Base-by-base conservation (phyloP, 169 alveolate genomes). In the Plasmodium billcollinsi region DNA sequence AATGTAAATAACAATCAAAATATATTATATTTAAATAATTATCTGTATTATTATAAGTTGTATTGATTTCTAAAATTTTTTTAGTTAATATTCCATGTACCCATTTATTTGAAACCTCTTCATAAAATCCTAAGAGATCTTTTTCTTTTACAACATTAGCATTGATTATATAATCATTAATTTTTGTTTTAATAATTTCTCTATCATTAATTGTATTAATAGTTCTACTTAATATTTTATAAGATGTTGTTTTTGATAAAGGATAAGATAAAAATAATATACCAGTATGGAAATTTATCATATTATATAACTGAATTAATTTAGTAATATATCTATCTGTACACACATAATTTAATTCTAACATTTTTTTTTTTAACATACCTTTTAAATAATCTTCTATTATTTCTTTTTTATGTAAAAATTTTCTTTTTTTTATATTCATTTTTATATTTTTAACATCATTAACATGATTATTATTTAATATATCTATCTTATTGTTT, bases 1-100 rank as follows among this genome's bases (percentile, higher is more conserved):
- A 99, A 83, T 98, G 99, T 2, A 99, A 98, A 86, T 99, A 99
- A 21, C 99, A 99, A 94, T 99, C 99, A 88, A 98, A 98, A 65
- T 98, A 97, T 65, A 99, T 98, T 99, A 99, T 98, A 88, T 98
- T 98, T 66, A 98, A 94, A 69, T 95, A 95, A 6, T 94, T 89
- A 47, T 94, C 61, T 18, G 33, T n/a, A 74, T 70, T 65, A 80
- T 86, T 56, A 61, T 76, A 92, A 18, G 15, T 50, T 11, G 93
- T 69, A 54, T 83, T 83, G 7, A 83, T 83, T 26, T 83, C 91
- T 52, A 83, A 74, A 69, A 93, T 73, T 47, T 88, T 63, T 67
- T 74, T 74, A 43, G 95, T 76, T 71, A 93, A 86, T 24, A 89
- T 63, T 3, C 95, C 95, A 69, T 83, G 91, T 8, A 83, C 83